Conservation (phyloP, 257 asterid genomes). For the Lavandula angustifolia region DNA sequence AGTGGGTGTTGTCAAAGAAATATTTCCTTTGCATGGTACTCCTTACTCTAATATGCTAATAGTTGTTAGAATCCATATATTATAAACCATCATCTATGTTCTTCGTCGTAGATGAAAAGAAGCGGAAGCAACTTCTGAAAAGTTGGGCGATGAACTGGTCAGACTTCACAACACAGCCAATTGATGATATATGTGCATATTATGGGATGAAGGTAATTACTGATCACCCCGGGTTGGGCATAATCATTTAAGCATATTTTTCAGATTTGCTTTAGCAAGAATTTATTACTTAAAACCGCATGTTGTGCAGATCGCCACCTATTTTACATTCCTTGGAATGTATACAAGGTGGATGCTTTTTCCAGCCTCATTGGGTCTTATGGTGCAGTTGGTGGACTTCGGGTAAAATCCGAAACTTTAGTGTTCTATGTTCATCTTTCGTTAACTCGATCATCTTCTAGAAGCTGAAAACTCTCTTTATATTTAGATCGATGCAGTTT, state of each 20-base stretch:
- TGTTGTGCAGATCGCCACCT: conserved; percentile 71
- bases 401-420: conserved; percentile 53
- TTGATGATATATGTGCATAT: conserved; percentile 83
- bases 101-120: conserved; percentile 62
- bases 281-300: conserved; percentile 1
- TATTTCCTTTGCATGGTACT: conserved; percentile 87
- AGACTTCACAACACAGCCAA: conserved; percentile 81
- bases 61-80: conserved; percentile 25
- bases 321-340: conserved; percentile 92
- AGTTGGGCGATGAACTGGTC: conserved; percentile 96
- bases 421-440: neutral
- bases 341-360: conserved; percentile 89
- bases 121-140: conserved; percentile 77
- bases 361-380: conserved; percentile 83
- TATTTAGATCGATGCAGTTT: conserved; percentile 66
- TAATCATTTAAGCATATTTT: conserved; percentile 1
- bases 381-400: conserved; percentile 74
- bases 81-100: conserved; percentile 20
- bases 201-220: conserved; percentile 76
- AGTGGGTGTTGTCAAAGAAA: conserved; percentile 67
- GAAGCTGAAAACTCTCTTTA: conserved; percentile 17
- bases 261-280: neutral
- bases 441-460: conserved; percentile 1
- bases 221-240: neutral
- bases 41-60: conserved; percentile 1